Base-by-base conservation (phyloP, 331 rosid genomes). In the Saraca asoca region DNA sequence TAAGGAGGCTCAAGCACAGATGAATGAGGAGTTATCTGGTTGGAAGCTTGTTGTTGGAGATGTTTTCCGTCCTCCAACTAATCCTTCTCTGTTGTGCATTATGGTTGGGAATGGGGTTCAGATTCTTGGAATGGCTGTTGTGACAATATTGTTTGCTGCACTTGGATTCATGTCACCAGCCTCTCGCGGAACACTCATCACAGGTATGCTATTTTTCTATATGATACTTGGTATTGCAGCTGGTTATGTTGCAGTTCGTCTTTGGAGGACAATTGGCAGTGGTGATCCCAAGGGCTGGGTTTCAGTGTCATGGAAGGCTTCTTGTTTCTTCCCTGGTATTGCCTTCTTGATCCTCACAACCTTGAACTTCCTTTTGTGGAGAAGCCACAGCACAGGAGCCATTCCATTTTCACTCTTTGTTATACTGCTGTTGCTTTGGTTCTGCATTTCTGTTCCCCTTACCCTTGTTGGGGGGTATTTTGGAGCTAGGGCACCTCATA, bases 11-110 rank as follows among this genome's bases (percentile, higher is more conserved):
- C 98, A 92, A 72, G 95, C 96, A 12, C 96, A 92, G 83, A 92
- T 92, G 98, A 92, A 81, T 9, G 98, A 92, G 69, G 98, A 92
- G 74, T 81, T 91, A 79, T 92, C 98, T 12, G 98, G 98, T 48
- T 92, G 98, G 98, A 92, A 92, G 89, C 98, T 92, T 81, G 98
- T 92, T 69, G 98, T 92, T 29, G 98, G 93, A 60, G 98, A 92
- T 87, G 98, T 92, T 61, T 92, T 92, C 82, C 96, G 98, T 0
- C 83, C 96, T 37, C 98, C 98, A 9, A 17, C 80, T 1, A 78
- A 79, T 71, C 73, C 98, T 49, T 18, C 90, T 51, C 83, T 92
- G 53, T 60, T 92, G 74, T 92, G 98, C 62, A 74, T 92, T 51
- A 83, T 89, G 98, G 96, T 89, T 42, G 98, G 98, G 41, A 81